Base-by-base conservation (phyloP, 2,329 filamentous ascomycete genomes). In the Aspergillus candidus region DNA sequence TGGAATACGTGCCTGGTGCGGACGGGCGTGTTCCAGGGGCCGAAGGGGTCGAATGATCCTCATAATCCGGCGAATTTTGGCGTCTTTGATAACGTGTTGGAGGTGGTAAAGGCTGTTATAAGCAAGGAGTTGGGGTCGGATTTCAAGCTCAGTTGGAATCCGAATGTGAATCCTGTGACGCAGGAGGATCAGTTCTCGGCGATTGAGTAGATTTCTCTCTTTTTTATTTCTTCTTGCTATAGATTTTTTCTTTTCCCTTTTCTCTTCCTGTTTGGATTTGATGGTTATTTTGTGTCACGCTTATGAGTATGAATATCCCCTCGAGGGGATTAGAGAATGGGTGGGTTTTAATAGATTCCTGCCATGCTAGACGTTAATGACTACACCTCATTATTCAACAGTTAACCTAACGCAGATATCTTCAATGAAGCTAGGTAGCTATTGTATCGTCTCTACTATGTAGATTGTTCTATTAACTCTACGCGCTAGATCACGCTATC, bases 1-100 rank as follows among this genome's bases (percentile, higher is more conserved):
- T 88, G 84, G 85, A 88, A 88, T 69, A 88, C 84, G 3, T 88
- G 84, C 60, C 69, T 88, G 42, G 84, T 88, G 44, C 79, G 84
- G 59, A 88, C 84, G 0, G 85, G 85, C 69, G 84, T 88, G 36
- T 88, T 84, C 77, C 82, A 86, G 70, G 84, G 84, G 49, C 22
- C 22, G 7, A 27, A 27, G 22, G 83, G 79, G 13, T 83, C 80
- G 47, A 88, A 88, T 61, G 85, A 88, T 59, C 76, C 83, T 65
- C 74, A 86, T 69, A 88, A 86, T 69, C 84, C 84, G 1, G 84
- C 84, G 59, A 85, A 76, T 70, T 87, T 88, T 59, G 84, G 84
- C 52, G 84, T 88, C 35, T 88, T 88, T 69, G 65, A 72, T 47
- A 86, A 86, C 58, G 84, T 88, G 11, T 71, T 86, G 35, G 82